Evolutionary conservation across 139 green algal genomes (phyloP).

Genomic region (Marvania coccoides): DNA sequence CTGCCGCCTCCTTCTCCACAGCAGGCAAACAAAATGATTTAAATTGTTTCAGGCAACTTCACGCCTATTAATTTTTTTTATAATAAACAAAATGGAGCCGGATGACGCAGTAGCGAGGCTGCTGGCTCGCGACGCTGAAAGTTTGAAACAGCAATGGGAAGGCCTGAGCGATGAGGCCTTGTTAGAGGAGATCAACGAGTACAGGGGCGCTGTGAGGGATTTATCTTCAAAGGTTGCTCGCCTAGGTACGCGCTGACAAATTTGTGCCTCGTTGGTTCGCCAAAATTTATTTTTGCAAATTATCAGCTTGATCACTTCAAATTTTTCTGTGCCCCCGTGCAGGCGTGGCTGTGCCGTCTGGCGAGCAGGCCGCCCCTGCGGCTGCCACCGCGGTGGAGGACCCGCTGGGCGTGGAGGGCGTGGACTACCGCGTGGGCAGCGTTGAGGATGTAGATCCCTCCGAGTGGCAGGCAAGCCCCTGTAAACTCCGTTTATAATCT

Average conservation of each 20-base stretch:
- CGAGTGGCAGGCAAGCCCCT: conserved; percentile 72
- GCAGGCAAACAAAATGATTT: too few species aligned
- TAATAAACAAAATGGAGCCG: too few species aligned
- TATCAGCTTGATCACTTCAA: not conserved
- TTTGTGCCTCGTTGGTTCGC: not conserved
- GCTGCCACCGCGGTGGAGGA: conserved; percentile 18
- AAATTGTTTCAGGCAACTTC: too few species aligned
- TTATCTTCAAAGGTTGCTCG: not conserved
- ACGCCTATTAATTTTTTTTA: too few species aligned
- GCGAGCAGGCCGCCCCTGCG: not conserved
- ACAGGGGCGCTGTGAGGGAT: conserved; percentile 9
- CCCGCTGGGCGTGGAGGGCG: conserved; percentile 36
- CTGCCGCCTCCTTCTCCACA: too few species aligned
- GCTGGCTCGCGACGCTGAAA: too few species aligned
- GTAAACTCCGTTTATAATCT: too few species aligned
- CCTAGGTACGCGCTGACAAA: conserved; percentile 8
- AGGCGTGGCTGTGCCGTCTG: not conserved
- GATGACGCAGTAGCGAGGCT: too few species aligned
- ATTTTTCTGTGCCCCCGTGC: not conserved
- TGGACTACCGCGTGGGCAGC: conserved; percentile 47
- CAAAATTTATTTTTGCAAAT: not conserved
- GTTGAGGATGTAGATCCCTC: conserved; percentile 70
- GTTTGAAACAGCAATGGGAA: conserved; percentile 1
- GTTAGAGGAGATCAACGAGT: conserved; percentile 5
- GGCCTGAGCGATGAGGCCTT: not conserved